These are phyloP conservation scores for Cerrena zonata DNA, from an alignment of 1,284 basidiomycete genomes.

Conservation along the genomic window DNA sequence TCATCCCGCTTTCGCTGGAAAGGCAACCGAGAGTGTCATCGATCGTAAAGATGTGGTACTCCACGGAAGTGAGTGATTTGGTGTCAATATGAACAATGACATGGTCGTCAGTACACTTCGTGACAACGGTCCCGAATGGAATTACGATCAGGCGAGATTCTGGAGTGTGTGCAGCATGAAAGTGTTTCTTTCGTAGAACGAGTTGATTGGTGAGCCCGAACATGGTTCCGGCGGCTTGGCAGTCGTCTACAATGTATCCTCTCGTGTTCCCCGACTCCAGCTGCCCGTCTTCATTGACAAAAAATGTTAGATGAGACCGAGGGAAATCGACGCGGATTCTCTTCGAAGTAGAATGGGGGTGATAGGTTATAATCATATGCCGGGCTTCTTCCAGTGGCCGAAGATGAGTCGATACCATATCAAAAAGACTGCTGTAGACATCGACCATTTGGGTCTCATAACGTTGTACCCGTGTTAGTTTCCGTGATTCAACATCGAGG, in stretches of 20 bases:
- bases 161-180: neutral
- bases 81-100: neutral
- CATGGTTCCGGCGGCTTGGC: conserved; percentile 34
- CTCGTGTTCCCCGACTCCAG: conserved; percentile 33
- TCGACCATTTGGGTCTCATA: neutral
- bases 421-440: neutral
- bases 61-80: neutral
- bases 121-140: neutral
- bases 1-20: conserved; percentile 27
- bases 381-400: neutral
- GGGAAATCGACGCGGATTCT: conserved; percentile 20
- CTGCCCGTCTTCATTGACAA: conserved; percentile 18
- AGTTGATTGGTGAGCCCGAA: conserved; percentile 37
- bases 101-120: neutral
- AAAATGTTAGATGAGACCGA: conserved; percentile 36
- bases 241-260: conserved; percentile 29
- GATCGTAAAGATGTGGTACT: neutral
- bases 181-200: conserved; percentile 24
- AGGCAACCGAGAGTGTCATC: conserved; percentile 36
- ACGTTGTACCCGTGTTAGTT: neutral
- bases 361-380: neutral
- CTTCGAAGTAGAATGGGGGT: neutral
- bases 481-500: neutral
- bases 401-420: neutral
- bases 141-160: neutral